A percentile compares a stretch with the other conserved stretches of the same genome.
Evolutionary conservation across 306 rosid genomes (phyloP).

Genomic region (Erythrophleum fordii): DNA sequence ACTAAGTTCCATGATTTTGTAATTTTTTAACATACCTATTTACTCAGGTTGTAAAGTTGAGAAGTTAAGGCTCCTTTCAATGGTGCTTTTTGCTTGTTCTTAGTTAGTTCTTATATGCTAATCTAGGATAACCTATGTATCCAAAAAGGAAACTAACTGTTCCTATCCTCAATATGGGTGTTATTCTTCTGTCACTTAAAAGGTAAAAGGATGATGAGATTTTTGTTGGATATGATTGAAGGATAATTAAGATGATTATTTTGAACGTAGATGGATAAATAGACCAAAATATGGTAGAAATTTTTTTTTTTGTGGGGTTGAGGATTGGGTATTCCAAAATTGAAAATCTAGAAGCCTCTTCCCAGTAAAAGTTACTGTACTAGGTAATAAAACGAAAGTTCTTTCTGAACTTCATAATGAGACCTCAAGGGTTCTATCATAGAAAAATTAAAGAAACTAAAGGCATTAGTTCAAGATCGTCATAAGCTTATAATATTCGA

Average conservation of each 20-base stretch:
- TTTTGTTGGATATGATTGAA: background rate
- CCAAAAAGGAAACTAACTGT: background rate
- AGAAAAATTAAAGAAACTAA: background rate
- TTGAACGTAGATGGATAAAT: background rate
- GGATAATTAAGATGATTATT: background rate
- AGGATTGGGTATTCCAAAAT: background rate
- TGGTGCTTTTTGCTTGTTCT: background rate
- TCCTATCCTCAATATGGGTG: background rate
- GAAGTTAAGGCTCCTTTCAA: background rate
- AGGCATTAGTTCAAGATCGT: background rate
- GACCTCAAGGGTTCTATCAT: background rate
- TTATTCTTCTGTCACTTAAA: background rate
- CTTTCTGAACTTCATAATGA: background rate
- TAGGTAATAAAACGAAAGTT: background rate
- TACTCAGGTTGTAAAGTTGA: background rate
- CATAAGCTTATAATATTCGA: background rate
- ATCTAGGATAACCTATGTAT: background rate
- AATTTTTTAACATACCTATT: background rate
- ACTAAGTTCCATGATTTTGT: slow-evolving; percentile 1
- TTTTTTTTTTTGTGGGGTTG: background rate
- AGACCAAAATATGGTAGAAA: background rate
- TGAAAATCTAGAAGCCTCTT: background rate
- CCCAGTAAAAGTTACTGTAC: background rate
- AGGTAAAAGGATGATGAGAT: background rate
- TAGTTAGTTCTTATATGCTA: background rate